phyloP scores from a whole-genome alignment of 176 grass and related monocot species.

The Bonia amplexicaulis region DNA sequence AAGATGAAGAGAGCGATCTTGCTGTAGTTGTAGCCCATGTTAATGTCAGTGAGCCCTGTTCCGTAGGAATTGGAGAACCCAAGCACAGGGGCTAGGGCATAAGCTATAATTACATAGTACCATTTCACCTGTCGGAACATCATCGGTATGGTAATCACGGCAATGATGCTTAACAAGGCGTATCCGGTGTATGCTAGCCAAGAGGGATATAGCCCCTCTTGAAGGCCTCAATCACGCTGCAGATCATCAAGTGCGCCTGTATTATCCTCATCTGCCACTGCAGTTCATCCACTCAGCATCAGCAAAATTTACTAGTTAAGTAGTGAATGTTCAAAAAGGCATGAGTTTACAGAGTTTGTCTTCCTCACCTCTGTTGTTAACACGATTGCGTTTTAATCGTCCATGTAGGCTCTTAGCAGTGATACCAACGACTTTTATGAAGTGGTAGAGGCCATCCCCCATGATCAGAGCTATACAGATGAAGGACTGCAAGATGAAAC shows the following conservation, averaged over 20 bases:
- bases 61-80: constrained; percentile 92
- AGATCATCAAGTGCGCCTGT: constrained; percentile 25
- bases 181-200: constrained; percentile 69
- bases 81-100: constrained; percentile 61
- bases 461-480: constrained; percentile 74
- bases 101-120: constrained; percentile 82
- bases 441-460: constrained; percentile 87
- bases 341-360: neutral
- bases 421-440: constrained; percentile 56
- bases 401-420: constrained; percentile 46
- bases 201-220: constrained; percentile 43
- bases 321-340: neutral
- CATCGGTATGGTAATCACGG: constrained; percentile 35
- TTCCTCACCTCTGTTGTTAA: constrained; percentile 28
- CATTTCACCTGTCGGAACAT: constrained; percentile 76
- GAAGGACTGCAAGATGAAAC: constrained; percentile 48
- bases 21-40: constrained; percentile 89
- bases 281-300: neutral
- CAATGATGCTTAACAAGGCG: constrained; percentile 38
- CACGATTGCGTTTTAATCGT: constrained; percentile 23
- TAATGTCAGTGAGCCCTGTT: constrained; percentile 78
- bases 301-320: neutral
- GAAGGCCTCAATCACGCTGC: constrained; percentile 59
- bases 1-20: constrained; percentile 83
- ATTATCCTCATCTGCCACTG: constrained; percentile 37